A percentile compares a stretch with the other conserved stretches of the same genome.
Conservation (phyloP, 1,284 basidiomycete species). For the Leccinum subrobustum region DNA sequence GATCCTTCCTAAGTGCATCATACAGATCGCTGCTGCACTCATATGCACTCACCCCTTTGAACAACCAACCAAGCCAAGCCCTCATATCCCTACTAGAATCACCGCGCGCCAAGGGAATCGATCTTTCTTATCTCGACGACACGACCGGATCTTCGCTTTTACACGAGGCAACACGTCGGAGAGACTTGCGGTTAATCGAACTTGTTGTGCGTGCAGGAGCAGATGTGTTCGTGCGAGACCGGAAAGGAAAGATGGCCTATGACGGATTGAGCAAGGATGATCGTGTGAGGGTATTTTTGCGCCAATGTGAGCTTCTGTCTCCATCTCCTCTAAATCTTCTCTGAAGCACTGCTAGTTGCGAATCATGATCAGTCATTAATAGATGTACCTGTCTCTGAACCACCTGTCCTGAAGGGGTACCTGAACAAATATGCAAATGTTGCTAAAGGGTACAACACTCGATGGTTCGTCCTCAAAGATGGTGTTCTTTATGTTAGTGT, state of each 20-base stretch:
- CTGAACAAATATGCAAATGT: constrained; percentile 91
- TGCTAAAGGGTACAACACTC: constrained; percentile 85
- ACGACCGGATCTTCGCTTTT: constrained; percentile 78
- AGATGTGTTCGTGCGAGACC: constrained; percentile 88
- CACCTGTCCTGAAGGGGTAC: constrained; percentile 75
- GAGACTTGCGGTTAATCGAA: constrained; percentile 83
- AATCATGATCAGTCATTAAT: constrained; percentile 77
- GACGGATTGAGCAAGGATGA: constrained; percentile 78
- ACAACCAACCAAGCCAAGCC: constrained; percentile 45
- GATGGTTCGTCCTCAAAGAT: constrained; percentile 93
- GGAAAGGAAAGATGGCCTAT: constrained; percentile 71
- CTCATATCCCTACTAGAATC: constrained; percentile 60
- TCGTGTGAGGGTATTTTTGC: constrained; percentile 78
- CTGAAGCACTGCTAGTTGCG: constrained; percentile 49
- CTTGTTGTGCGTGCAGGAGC: constrained; percentile 83
- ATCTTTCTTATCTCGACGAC: constrained; percentile 75
- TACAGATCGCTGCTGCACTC: constrained; percentile 73
- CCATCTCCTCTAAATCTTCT: background rate
- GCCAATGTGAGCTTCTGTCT: constrained; percentile 65
- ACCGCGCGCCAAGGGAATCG: constrained; percentile 57
- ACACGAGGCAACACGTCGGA: constrained; percentile 85
- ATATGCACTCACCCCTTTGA: constrained; percentile 62
- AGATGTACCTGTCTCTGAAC: constrained; percentile 47
- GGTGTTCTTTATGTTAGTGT: constrained; percentile 77
- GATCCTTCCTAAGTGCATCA: constrained; percentile 73